Base-by-base conservation (phyloP, 2,329 filamentous ascomycete genomes). In the Orbilia blumenaviensis region DNA sequence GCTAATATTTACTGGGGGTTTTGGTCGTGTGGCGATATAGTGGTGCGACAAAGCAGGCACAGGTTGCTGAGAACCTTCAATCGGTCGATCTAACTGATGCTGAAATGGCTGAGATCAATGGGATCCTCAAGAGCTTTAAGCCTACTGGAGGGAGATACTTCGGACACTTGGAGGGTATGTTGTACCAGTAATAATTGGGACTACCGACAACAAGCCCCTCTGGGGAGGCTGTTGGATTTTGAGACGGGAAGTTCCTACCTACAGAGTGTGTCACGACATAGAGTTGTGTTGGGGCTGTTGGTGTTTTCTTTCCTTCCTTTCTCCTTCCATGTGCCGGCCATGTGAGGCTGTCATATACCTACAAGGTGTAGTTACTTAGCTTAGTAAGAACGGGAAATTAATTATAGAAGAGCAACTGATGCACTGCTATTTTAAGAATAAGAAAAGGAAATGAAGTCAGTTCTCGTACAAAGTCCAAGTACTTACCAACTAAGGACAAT, bases 31-130 rank as follows among this genome's bases (percentile, higher is more conserved):
- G 52, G 52, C 38, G 52, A 62, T n/a, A n/a, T 56, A 71, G 66
- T 48, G 66, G 66, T 18, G 66, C 66, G 18, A 63, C 66, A 23
- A 71, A 71, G 27, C 52, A 63, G 25, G 84, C 83, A 42, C 84
- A 89, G 23, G 85, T 91, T 10, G 79, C 83, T 18, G 89, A 91
- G 84, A 92, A 92, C 78, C 82, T 84, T 34, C 85, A 84, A 74
- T 78, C 83, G 34, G 83, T 89, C 4, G 82, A 85, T 0, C 80
- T 90, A 50, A 85, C 82, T 1, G 83, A 85, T 1, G 84, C 83
- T 2, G 88, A 89, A 77, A 80, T 88, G 81, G 80, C 79, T 5
- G 83, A 85, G 78, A 86, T 89, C 64, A 85, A 88, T 54, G 79
- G 80, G 16, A 84, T 87, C 9, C 79, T 89, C 27, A 82, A 81